phyloP scores from a whole-genome alignment of 225 moss, liverwort and hornwort species.

The Straminergon stramineum region DNA sequence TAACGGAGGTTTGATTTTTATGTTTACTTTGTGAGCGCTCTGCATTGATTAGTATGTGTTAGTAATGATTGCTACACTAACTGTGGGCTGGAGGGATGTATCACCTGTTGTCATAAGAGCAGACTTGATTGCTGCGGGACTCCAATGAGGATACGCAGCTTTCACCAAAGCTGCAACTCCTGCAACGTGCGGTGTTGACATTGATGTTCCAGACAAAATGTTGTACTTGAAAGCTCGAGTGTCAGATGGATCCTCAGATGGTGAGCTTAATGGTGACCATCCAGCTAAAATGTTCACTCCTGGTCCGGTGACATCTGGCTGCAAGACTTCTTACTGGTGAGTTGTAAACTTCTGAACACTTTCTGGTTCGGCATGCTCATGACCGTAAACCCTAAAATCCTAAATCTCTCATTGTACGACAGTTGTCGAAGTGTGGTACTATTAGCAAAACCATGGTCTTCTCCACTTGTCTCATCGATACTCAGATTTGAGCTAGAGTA shows the following conservation, averaged over 20 bases:
- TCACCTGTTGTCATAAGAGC: slow-evolving; percentile 49
- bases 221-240: slow-evolving; percentile 20
- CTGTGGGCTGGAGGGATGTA: not conserved
- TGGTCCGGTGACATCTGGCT: slow-evolving; percentile 52
- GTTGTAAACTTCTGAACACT: not conserved
- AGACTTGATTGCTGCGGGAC: slow-evolving; percentile 46
- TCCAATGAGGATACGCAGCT: slow-evolving; percentile 38
- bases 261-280: slow-evolving; percentile 19
- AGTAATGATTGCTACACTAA: not conserved
- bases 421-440: not conserved
- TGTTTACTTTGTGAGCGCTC: not conserved
- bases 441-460: not conserved
- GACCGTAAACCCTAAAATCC: not conserved
- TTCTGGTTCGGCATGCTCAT: not conserved
- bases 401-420: not conserved
- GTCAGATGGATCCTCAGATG: slow-evolving; percentile 18
- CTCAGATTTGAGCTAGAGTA: not conserved
- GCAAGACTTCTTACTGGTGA: slow-evolving; percentile 1
- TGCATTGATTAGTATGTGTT: not conserved
- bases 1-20: not conserved
- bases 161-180: slow-evolving; percentile 33
- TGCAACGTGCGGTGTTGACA: slow-evolving; percentile 45
- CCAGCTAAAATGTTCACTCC: slow-evolving; percentile 48
- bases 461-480: not conserved
- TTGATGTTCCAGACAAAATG: slow-evolving; percentile 50